A percentile compares a stretch with the other conserved stretches of the same genome.
Conservation (phyloP, 2,329 filamentous ascomycete species). For the Arthrinium phaeospermum region DNA sequence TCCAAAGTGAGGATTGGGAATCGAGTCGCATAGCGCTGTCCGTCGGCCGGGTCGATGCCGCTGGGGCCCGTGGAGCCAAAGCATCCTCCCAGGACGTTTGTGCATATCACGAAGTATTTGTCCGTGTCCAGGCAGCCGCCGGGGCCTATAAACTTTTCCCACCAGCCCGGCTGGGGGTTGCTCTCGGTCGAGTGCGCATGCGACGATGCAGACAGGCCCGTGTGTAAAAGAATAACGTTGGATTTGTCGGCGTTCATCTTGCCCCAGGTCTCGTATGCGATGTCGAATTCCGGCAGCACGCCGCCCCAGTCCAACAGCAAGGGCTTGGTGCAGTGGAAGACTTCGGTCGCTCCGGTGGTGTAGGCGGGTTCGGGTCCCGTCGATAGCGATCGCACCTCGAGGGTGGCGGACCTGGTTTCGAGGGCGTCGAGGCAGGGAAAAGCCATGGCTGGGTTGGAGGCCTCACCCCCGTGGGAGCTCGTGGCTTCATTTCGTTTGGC, state of each 20-base stretch:
- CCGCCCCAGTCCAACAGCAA: conserved; percentile 94
- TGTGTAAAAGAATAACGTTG: conserved; percentile 92
- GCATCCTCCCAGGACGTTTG: conserved; percentile 94
- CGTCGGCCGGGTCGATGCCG: conserved; percentile 86
- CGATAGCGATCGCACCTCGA: conserved; percentile 70
- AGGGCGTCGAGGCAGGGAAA: conserved; percentile 90
- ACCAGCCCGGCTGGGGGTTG: conserved; percentile 94
- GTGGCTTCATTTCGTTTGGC: conserved; percentile 30
- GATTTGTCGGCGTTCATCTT: conserved; percentile 76
- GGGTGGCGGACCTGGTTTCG: conserved; percentile 76
- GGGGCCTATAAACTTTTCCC: conserved; percentile 97
- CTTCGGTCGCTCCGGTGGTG: conserved; percentile 83
- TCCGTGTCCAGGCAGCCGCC: conserved; percentile 85
- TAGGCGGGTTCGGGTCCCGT: conserved; percentile 93
- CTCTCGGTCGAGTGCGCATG: conserved; percentile 90
- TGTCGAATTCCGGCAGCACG: conserved; percentile 83
- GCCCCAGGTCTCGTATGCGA: conserved; percentile 96
- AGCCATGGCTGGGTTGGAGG: conserved; percentile 83
- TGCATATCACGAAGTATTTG: conserved; percentile 93
- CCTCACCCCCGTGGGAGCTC: conserved; percentile 38
- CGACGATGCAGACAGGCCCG: conserved; percentile 93
- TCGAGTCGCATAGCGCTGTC: conserved; percentile 86
- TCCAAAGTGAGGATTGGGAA: conserved; percentile 96
- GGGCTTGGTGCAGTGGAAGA: conserved; percentile 75
- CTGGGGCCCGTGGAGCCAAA: conserved; percentile 94